Percentiles rank a stretch among this genome's conserved stretches.
Evolutionary conservation across 495 filamentous ascomycete genomes (phyloP).

Genomic region (Thermothielavioides terrestris): DNA sequence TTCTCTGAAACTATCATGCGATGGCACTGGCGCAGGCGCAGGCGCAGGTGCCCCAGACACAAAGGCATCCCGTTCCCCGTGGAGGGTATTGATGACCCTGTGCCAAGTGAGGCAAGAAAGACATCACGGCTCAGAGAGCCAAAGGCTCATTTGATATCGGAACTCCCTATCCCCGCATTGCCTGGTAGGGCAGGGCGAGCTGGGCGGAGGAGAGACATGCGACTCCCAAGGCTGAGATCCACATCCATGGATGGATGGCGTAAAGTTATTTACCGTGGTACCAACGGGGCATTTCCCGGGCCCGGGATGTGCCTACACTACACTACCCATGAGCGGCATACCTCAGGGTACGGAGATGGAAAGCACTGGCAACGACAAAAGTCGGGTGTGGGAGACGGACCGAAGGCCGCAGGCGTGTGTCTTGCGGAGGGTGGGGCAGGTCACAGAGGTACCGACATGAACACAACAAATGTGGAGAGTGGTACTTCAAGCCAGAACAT

Average conservation of each 20-base stretch:
- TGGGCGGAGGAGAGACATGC: no score
- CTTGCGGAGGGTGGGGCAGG: no score
- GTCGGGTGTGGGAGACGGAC: not conserved
- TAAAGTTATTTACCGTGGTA: no score
- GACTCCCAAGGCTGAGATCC: conserved; percentile 4
- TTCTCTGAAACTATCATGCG: no score
- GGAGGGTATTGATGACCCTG: not conserved
- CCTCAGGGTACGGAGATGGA: not conserved
- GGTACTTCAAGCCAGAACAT: no score
- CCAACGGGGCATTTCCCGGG: not conserved
- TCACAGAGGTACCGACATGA: no score
- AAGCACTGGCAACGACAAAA: not conserved
- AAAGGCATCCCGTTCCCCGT: not conserved
- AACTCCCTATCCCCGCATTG: conserved; percentile 8
- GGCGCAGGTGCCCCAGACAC: no score
- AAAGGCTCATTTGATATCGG: not conserved
- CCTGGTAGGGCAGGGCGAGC: conserved; percentile 8
- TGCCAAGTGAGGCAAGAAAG: not conserved
- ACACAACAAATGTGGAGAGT: no score
- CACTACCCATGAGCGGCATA: no score
- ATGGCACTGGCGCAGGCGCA: no score
- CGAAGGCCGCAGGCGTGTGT: not conserved
- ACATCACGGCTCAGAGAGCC: no score
- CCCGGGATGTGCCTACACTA: conserved; percentile 5
- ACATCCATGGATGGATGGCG: conserved; percentile 11